A percentile compares a stretch with the other conserved stretches of the same genome.
phyloP scores from a whole-genome alignment of 1,139 yeast genomes.

The Taiozyma sp. region DNA sequence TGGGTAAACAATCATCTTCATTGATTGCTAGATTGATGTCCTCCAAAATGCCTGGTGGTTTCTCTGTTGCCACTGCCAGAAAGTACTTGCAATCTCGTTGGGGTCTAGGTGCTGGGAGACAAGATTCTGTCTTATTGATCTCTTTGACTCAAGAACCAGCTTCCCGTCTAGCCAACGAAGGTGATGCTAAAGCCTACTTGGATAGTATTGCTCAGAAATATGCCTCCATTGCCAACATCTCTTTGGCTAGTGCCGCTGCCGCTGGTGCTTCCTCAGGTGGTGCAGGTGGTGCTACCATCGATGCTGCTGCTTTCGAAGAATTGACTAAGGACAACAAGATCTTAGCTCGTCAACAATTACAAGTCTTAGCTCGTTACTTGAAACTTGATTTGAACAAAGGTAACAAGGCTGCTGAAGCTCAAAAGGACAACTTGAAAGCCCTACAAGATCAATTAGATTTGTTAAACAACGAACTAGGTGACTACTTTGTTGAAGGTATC shows the following conservation, averaged over 20 bases:
- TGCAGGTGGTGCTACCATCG: conserved; percentile 85
- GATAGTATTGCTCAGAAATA: conserved; percentile 80
- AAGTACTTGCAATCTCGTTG: conserved; percentile 84
- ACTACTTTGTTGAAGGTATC: conserved; percentile 87
- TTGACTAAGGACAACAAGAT: conserved; percentile 84
- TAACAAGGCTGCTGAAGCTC: conserved; percentile 78
- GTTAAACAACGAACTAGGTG: conserved; percentile 95
- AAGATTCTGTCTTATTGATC: conserved; percentile 77
- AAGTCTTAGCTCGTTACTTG: conserved; percentile 90
- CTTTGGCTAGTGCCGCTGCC: conserved; percentile 60
- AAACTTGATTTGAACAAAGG: conserved; percentile 90
- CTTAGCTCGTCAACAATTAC: conserved; percentile 92
- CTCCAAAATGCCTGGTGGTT: conserved; percentile 99
- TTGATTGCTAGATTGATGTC: conserved; percentile 88
- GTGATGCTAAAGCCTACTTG: conserved; percentile 84
- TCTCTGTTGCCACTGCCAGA: conserved; percentile 85
- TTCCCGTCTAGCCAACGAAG: conserved; percentile 76
- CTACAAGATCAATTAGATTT: conserved; percentile 88
- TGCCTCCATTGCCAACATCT: conserved; percentile 76
- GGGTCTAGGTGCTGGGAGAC: conserved; percentile 93
- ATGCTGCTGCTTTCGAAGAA: conserved; percentile 94
- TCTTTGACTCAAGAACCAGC: conserved; percentile 92
- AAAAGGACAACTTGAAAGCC: conserved; percentile 78
- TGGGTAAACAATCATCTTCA: conserved; percentile 91
- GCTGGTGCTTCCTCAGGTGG: conserved; percentile 48